Evolutionary conservation across 208 protist species (phyloP).

Genomic region (Acanthamoeba castellanii): DNA sequence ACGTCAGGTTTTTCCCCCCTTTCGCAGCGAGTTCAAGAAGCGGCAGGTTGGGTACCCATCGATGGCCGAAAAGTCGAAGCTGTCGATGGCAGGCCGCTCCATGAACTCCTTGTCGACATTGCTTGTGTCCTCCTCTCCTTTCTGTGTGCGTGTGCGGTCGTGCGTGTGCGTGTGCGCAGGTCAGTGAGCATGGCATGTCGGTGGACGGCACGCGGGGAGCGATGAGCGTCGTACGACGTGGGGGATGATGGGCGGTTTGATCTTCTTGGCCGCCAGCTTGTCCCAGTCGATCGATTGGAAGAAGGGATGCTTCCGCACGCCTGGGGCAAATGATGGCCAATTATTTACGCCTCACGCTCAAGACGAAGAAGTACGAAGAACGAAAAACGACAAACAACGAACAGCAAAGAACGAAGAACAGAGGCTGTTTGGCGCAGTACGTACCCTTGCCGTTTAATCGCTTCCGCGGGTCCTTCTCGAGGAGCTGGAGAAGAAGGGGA

Average conservation of each 20-base stretch:
- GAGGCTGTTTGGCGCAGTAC: neutral
- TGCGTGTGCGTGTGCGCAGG: neutral
- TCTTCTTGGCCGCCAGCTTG: constrained; percentile 31
- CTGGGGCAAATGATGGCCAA: neutral
- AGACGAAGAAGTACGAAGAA: neutral
- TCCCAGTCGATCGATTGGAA: constrained; percentile 59
- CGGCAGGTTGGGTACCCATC: neutral
- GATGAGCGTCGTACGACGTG: neutral
- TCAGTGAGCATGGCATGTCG: too few relatives aligned
- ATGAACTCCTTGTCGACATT: constrained; percentile 56
- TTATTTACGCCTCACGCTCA: neutral
- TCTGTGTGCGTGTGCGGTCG: neutral
- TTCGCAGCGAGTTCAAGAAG: too few relatives aligned
- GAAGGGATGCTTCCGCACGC: constrained; percentile 38
- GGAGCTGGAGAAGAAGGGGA: neutral
- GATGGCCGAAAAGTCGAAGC: constrained; percentile 6
- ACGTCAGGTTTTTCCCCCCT: too few relatives aligned
- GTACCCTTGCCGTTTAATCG: constrained; percentile 75
- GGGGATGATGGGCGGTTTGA: constrained; percentile 60
- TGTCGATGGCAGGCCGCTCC: neutral
- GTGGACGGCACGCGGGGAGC: neutral
- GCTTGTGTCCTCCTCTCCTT: constrained; percentile 29
- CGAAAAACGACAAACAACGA: neutral
- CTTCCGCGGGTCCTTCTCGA: constrained; percentile 82
- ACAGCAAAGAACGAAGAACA: neutral